Conservation (phyloP, 2,329 filamentous ascomycete species). For the Microcera coccophila region DNA sequence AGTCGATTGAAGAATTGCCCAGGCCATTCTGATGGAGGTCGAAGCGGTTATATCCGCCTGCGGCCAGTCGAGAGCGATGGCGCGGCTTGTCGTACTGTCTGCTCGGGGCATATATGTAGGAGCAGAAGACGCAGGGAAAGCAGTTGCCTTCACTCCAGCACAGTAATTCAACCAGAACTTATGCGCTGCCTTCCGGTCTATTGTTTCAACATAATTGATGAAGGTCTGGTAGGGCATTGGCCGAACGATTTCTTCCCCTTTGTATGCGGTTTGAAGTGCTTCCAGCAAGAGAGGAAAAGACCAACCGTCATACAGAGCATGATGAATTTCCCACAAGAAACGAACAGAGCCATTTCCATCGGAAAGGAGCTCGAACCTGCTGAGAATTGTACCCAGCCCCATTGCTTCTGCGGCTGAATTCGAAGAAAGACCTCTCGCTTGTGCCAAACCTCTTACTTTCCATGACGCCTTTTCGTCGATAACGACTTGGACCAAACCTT, state of each 20-base stretch:
- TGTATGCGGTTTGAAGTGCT: not conserved
- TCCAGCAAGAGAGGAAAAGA: not conserved
- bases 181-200: not conserved
- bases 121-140: not conserved
- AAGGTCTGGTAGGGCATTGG: not conserved
- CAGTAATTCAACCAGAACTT: not conserved
- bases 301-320: constrained; percentile 47
- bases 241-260: not conserved
- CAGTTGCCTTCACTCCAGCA: not conserved
- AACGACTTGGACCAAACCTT: constrained; percentile 44
- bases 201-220: not conserved
- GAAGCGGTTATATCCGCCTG: no score
- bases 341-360: constrained; percentile 35
- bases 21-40: no score
- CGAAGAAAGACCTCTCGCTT: no score
- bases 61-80: no score
- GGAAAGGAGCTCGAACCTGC: constrained; percentile 37
- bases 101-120: not conserved
- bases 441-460: constrained; percentile 32
- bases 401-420: no score
- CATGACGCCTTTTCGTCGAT: constrained; percentile 37
- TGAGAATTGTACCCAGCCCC: constrained; percentile 38
- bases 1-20: no score
- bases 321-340: constrained; percentile 41
- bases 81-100: no score